phyloP scores from a whole-genome alignment of 1,284 basidiomycete species.

The Heterobasidion irregulare region DNA sequence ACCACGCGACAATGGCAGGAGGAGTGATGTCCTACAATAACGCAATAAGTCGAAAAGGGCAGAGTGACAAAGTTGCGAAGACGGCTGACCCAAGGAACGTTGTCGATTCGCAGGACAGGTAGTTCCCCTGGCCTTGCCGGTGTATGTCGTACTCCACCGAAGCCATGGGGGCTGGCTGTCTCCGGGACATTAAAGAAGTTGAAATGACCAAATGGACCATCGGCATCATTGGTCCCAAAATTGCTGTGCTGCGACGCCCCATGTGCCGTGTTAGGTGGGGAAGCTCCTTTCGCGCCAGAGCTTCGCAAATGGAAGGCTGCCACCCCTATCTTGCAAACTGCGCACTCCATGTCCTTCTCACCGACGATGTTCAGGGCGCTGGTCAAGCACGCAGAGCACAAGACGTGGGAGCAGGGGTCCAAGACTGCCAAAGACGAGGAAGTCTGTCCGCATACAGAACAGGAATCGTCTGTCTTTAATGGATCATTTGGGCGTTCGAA shows the following conservation, averaged over 20 bases:
- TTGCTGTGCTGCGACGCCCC: constrained; percentile 4
- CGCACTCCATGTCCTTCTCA: constrained; percentile 77
- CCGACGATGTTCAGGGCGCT: constrained; percentile 79
- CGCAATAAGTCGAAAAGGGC: background rate
- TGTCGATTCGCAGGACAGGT: constrained; percentile 71
- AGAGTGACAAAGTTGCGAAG: background rate
- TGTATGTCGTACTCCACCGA: constrained; percentile 2
- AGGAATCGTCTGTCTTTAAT: constrained; percentile 15
- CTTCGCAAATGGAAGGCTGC: constrained; percentile 53
- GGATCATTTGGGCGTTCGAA: background rate
- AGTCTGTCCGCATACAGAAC: constrained; percentile 43
- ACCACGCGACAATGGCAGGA: constrained; percentile 54
- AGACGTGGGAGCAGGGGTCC: constrained; percentile 61
- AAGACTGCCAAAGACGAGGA: constrained; percentile 51
- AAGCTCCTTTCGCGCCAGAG: constrained; percentile 3
- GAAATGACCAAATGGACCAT: constrained; percentile 7
- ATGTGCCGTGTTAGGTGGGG: background rate
- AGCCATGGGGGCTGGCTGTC: constrained; percentile 1
- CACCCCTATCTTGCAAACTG: constrained; percentile 62
- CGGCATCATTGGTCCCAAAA: constrained; percentile 3
- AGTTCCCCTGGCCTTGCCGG: constrained; percentile 23
- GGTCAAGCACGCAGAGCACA: constrained; percentile 73
- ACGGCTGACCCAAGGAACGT: constrained; percentile 71
- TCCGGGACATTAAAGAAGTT: constrained; percentile 13
- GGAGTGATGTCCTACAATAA: constrained; percentile 53